Evolutionary conservation across 306 rosid genomes (phyloP).

Genomic region (Ziziphus jujuba): DNA sequence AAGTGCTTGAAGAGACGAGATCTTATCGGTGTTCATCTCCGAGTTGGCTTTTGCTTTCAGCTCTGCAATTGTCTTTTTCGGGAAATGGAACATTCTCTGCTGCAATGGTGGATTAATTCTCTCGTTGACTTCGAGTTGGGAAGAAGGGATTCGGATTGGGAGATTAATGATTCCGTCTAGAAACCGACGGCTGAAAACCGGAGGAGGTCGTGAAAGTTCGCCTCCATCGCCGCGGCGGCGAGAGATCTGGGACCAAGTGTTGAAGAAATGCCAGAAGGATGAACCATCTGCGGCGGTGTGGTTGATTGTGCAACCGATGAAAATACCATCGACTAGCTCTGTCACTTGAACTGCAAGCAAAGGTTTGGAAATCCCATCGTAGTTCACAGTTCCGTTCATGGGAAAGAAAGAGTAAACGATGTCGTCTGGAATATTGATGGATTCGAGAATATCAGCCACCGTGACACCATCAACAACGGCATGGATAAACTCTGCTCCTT

Average conservation of each 20-base stretch:
- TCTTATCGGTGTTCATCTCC: background rate
- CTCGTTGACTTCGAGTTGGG: background rate
- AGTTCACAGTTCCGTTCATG: background rate
- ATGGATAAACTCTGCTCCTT: constrained; percentile 27
- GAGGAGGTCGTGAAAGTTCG: background rate
- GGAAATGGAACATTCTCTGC: background rate
- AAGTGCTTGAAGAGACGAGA: background rate
- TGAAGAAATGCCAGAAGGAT: constrained; percentile 36
- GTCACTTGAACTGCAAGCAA: constrained; percentile 28
- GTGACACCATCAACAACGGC: constrained; percentile 14
- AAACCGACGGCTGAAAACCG: constrained; percentile 6
- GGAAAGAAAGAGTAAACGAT: constrained; percentile 26
- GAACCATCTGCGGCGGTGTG: constrained; percentile 18
- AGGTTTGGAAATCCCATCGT: constrained; percentile 7
- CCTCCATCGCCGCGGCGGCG: too few relatives aligned
- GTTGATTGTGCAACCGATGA: constrained; percentile 26
- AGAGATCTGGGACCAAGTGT: constrained; percentile 30
- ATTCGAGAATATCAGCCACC: constrained; percentile 7
- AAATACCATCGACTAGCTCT: constrained; percentile 35
- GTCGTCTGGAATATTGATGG: constrained; percentile 21
- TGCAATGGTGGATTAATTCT: background rate
- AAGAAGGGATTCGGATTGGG: background rate
- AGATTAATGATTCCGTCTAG: background rate
- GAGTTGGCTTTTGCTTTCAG: background rate
- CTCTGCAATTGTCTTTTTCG: background rate